Conservation (phyloP, 2,329 filamentous ascomycete species). For the Byssoonygena ceratinophila region DNA sequence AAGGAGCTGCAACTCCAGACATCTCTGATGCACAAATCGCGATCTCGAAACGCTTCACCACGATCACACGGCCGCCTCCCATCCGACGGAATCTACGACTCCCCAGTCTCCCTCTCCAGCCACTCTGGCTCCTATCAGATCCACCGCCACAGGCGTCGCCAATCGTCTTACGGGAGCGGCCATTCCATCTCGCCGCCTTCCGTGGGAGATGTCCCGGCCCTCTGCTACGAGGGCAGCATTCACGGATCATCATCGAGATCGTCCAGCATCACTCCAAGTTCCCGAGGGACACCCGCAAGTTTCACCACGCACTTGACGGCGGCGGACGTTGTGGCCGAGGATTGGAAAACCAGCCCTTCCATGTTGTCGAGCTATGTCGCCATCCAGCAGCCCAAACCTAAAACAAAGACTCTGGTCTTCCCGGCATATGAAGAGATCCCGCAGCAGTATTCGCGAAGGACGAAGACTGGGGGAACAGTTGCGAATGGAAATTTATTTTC, state of each 20-base stretch:
- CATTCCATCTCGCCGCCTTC: constrained; percentile 38
- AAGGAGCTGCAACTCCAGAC: constrained; percentile 12
- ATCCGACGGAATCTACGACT: constrained; percentile 21
- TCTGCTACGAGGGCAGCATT: constrained; percentile 34
- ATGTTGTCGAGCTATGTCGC: constrained; percentile 30
- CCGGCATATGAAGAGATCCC: constrained; percentile 22
- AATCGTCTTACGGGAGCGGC: constrained; percentile 28
- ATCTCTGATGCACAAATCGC: neutral
- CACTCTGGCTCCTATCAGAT: constrained; percentile 26
- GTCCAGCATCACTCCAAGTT: constrained; percentile 36
- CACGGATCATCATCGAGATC: constrained; percentile 32
- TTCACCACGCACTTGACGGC: constrained; percentile 33
- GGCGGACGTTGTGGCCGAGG: constrained; percentile 27
- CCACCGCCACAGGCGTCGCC: constrained; percentile 29
- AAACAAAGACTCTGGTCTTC: constrained; percentile 25
- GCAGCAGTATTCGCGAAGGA: constrained; percentile 35
- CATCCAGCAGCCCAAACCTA: constrained; percentile 23
- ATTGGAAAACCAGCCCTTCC: constrained; percentile 27
- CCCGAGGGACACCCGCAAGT: constrained; percentile 35
- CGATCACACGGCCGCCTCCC: constrained; percentile 14
- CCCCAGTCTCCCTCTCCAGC: constrained; percentile 24
- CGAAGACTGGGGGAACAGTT: constrained; percentile 26
- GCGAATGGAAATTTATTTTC: constrained; percentile 33
- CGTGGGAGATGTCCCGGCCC: constrained; percentile 34
- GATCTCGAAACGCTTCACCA: constrained; percentile 11